phyloP scores from a whole-genome alignment of 345 rosid genomes.

The Moringa oleifera region DNA sequence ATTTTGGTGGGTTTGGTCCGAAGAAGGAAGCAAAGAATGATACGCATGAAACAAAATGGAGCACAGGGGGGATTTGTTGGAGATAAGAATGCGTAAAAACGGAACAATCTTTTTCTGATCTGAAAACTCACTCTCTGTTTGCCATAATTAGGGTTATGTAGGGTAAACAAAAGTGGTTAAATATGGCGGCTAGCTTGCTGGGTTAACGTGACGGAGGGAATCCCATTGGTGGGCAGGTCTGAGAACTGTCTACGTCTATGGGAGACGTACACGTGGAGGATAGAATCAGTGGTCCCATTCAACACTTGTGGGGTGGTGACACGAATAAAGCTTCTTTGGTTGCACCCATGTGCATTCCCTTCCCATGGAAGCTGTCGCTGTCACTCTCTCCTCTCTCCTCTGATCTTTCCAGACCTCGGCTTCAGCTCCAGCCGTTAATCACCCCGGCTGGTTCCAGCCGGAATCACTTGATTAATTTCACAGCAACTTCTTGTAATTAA shows the following conservation, averaged over 20 bases:
- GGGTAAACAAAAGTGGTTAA: not conserved
- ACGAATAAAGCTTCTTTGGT: slow-evolving; percentile 19
- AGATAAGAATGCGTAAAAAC: too few species aligned
- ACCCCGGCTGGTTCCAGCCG: too few species aligned
- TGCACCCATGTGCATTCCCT: slow-evolving; percentile 43
- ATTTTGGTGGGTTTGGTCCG: too few species aligned
- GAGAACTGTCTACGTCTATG: slow-evolving; percentile 1
- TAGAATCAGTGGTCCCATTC: slow-evolving; percentile 33
- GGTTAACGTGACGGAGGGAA: slow-evolving; percentile 4
- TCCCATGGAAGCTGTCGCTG: slow-evolving; percentile 18
- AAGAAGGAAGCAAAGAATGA: too few species aligned
- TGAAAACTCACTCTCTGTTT: too few species aligned
- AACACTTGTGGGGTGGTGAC: slow-evolving; percentile 14
- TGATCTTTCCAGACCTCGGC: not conserved
- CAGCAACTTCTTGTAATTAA: too few species aligned
- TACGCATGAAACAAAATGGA: too few species aligned
- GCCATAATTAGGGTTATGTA: not conserved
- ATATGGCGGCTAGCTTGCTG: slow-evolving; percentile 24
- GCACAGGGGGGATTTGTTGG: too few species aligned
- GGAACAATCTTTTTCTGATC: too few species aligned
- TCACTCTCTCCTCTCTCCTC: not conserved
- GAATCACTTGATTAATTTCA: too few species aligned
- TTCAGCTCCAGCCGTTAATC: too few species aligned
- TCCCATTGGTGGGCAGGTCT: slow-evolving; percentile 17
- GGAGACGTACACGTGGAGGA: slow-evolving; percentile 27